Base-by-base conservation (phyloP, 2,329 filamentous ascomycete species). In the Hymenoscyphus repandus region DNA sequence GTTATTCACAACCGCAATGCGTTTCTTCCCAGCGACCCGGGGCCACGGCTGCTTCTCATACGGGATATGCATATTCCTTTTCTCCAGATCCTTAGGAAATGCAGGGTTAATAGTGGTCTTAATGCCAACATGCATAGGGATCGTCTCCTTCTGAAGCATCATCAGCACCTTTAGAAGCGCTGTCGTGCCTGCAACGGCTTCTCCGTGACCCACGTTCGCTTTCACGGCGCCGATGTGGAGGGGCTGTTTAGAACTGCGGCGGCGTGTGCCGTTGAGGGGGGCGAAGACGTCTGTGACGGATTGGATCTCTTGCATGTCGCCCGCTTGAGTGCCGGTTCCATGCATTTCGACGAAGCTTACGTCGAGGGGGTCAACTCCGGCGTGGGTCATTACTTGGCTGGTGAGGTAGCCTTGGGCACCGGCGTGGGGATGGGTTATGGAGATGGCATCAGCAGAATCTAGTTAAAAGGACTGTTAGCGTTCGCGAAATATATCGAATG, bases 291-390 rank as follows among this genome's bases (percentile, higher is more conserved):
- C 75, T 36, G 82, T 91, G 42, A 93, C 85, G 0, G 85, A 89
- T 1, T 80, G 74, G 83, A 91, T 90, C 66, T 95, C 90, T 3
- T 81, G 85, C 10, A 81, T 81, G 62, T 95, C 89, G 55, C 87
- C 89, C 34, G 85, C 88, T 66, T 91, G 87, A 0, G 88, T 95
- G 34, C 89, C 89, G 2, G 89, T 95, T 15, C 87, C 89, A 66
- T 95, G 88, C 83, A 92, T 89, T 69, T 93, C 89, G 10, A 93
- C 82, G 63, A 90, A 92, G 68, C 82, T 82, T 45, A 93, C 78
- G 55, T 90, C 85, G 44, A 82, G 76, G 1, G 88, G 85, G 62
- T 90, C 82, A 17, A 91, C 77, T 52, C 85, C 83, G 36, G 86
- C 83, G 34, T 86, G 79, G 46, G 83, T 78, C 1, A 92, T 74